Evolutionary conservation across 2,329 filamentous ascomycete genomes (phyloP).

Genomic region (Fusarium poae): DNA sequence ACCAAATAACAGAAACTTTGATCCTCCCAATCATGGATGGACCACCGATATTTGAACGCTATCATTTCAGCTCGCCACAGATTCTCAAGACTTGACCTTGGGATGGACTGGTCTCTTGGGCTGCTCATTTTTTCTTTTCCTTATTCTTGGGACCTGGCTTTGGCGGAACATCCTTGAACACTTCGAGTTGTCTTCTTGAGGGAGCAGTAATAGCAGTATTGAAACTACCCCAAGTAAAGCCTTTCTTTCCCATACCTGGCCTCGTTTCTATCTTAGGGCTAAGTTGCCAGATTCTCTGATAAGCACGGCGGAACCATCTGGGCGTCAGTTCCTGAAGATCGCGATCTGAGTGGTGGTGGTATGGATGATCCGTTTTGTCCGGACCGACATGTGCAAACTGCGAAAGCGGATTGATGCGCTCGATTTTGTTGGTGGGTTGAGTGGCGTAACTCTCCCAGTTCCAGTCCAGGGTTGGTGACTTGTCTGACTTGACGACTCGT

Average conservation of each 20-base stretch:
- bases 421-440: slow-evolving; percentile 55
- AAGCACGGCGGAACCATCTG: slow-evolving; percentile 63
- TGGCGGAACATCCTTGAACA: slow-evolving; percentile 63
- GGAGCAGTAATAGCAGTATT: slow-evolving; percentile 45
- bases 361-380: slow-evolving; percentile 54
- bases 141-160: slow-evolving; percentile 33
- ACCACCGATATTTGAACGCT: neutral
- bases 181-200: slow-evolving; percentile 53
- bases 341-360: slow-evolving; percentile 51
- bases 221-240: slow-evolving; percentile 63
- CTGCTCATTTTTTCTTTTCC: too few species aligned
- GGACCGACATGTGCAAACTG: slow-evolving; percentile 41
- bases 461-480: slow-evolving; percentile 46
- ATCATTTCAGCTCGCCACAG: neutral
- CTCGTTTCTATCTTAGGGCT: slow-evolving; percentile 58
- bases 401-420: slow-evolving; percentile 53
- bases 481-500: neutral
- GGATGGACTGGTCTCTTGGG: too few species aligned
- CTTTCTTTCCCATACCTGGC: slow-evolving; percentile 49
- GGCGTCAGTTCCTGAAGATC: slow-evolving; percentile 52
- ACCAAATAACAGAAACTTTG: slow-evolving; percentile 6
- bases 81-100: neutral
- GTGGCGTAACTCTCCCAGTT: slow-evolving; percentile 60
- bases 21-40: neutral
- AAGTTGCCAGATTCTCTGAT: slow-evolving; percentile 60